These are phyloP conservation scores for Zalaria obscura DNA, from an alignment of 2,329 filamentous ascomycete genomes.

Conservation along the genomic window DNA sequence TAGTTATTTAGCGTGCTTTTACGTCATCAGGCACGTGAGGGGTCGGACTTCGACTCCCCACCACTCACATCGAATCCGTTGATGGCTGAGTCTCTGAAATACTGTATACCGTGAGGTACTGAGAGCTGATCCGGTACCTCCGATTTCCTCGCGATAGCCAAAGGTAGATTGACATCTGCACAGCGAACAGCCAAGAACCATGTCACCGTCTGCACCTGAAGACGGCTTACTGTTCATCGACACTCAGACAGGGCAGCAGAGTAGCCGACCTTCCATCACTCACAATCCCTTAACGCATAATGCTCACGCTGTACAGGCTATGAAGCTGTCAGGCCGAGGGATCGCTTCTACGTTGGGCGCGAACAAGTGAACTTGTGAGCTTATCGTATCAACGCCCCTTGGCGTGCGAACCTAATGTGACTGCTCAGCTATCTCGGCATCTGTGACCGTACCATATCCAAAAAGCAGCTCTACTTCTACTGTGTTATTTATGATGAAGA, in stretches of 20 bases:
- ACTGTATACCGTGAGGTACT: no score
- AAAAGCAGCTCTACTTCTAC: conserved; percentile 30
- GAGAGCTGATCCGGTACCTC: no score
- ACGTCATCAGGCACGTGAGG: no score
- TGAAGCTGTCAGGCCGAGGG: conserved; percentile 2
- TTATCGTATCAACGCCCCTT: no score
- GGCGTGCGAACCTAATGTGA: no score
- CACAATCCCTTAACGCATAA: not conserved
- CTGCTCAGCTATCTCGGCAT: conserved; percentile 8
- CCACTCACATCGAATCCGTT: no score
- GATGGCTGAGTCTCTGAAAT: no score
- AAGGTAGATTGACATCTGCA: no score
- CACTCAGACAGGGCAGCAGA: not conserved
- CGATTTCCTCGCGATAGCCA: no score
- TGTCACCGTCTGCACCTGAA: not conserved
- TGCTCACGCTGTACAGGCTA: conserved; percentile 1
- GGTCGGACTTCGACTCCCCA: no score
- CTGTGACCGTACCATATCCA: conserved; percentile 25
- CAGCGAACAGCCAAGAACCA: no score
- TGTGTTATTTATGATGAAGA: conserved; percentile 31
- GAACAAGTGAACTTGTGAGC: conserved; percentile 7
- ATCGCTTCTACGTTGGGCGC: conserved; percentile 14
- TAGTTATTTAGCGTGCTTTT: no score
- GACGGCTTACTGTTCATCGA: not conserved
- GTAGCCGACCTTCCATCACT: not conserved